Evolutionary conservation across 306 rosid genomes (phyloP), one percentile per base, ranked within the genome.

Genomic region (Trichosanthes cucumerina): DNA sequence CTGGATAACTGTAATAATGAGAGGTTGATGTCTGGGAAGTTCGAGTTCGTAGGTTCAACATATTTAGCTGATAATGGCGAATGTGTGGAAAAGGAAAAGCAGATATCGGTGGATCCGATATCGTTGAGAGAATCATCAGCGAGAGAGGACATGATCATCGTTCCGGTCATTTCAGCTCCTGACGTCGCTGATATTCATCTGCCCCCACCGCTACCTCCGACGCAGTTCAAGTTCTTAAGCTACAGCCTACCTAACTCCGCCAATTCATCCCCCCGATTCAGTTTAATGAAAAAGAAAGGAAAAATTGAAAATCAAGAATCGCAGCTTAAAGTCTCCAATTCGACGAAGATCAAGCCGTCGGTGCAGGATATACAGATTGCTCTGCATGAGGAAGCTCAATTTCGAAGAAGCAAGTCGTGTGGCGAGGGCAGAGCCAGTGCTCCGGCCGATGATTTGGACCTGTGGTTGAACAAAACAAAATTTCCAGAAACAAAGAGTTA

Each of bases 211-310:
- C 66, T 92, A 9, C 87, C 82, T 6, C 93, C 96, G 63, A 85
- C 92, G 75, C 89, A 83, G 50, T 69, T 68, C 75, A 88, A 85
- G 59, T 95, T 95, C 84, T 69, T 95, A 52, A 92, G 91, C 89
- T 28, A 23, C 53, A 92, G 97, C 77, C 91, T 88, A n/a, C 97
- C 97, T 0, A 95, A 86, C 83, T 94, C 96, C 0, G 93, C 78
- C 9, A 71, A 79, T 62, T 87, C 95, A 8, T 90, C 97, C 0
- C 97, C 96, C 0, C 84, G 88, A 23, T 80, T 85, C 4, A 60
- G 80, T 41, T 44, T 14, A 46, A 74, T 84, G 59, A 83, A 74
- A 82, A 90, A 86, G 87, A 90, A 83, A 81, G 18, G 69, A 64
- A 87, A 81, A 52, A 50, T 79, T 0, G 81, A 84, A 39, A 80